Percentiles rank a stretch among this genome's conserved stretches.
These are phyloP conservation scores for Taphrina deformans DNA, from an alignment of 1,139 yeast species.

Conservation along the genomic window DNA sequence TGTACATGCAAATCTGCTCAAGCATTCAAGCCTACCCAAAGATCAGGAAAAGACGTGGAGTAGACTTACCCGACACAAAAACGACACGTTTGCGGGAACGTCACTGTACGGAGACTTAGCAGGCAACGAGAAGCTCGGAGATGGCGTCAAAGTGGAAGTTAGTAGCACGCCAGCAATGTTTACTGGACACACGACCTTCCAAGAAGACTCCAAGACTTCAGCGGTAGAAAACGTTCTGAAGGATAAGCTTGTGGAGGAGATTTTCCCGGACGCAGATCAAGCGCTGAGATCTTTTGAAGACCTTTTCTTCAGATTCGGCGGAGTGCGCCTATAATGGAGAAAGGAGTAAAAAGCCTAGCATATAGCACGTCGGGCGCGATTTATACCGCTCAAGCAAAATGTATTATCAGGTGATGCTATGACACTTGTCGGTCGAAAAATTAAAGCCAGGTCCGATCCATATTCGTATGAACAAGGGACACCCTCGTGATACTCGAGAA, in stretches of 20 bases:
- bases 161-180: constrained; percentile 4
- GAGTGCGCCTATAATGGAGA: neutral
- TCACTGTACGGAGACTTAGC: neutral
- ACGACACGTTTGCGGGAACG: constrained; percentile 3
- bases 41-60: constrained; percentile 5
- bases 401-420: too few relatives aligned
- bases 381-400: too few relatives aligned
- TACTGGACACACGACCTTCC: constrained; percentile 7
- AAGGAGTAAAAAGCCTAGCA: neutral
- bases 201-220: constrained; percentile 2
- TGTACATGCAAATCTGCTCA: constrained; percentile 29
- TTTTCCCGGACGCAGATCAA: constrained; percentile 3
- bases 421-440: too few relatives aligned
- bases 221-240: neutral
- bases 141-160: constrained; percentile 8
- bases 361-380: too few relatives aligned
- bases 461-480: too few relatives aligned
- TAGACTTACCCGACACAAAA: neutral
- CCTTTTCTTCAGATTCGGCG: constrained; percentile 2
- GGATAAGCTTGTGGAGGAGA: neutral
- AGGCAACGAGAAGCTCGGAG: constrained; percentile 16
- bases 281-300: constrained; percentile 6
- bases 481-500: too few relatives aligned
- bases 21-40: constrained; percentile 20
- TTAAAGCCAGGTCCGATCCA: too few relatives aligned